Conservation (phyloP, 2,329 filamentous ascomycete genomes). For the Ascochyta pisi region DNA sequence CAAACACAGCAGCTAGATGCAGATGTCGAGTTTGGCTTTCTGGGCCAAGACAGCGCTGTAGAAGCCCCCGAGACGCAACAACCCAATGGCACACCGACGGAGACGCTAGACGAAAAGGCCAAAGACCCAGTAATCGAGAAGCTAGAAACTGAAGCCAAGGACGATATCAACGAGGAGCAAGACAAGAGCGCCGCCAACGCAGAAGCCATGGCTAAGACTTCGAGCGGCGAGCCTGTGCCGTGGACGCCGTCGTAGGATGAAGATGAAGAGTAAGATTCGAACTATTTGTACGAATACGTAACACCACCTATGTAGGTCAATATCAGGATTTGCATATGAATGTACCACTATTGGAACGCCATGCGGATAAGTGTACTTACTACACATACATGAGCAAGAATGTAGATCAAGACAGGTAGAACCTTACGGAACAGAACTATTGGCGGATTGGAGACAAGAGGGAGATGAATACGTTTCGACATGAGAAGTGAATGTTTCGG, state of each 20-base stretch:
- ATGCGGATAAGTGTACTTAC: background rate
- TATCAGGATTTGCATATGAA: too few relatives aligned
- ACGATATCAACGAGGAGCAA: background rate
- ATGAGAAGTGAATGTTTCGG: too few relatives aligned
- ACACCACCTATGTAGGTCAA: background rate
- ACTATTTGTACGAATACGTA: slow-evolving; percentile 3
- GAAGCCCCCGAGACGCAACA: background rate
- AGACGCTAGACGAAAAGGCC: background rate
- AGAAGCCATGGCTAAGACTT: slow-evolving; percentile 3
- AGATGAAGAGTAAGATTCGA: too few relatives aligned
- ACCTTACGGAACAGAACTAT: too few relatives aligned
- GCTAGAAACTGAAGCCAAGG: background rate
- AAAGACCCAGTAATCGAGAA: background rate
- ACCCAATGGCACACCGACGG: background rate
- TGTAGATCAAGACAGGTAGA: too few relatives aligned
- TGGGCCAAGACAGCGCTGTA: background rate
- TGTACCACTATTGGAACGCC: background rate
- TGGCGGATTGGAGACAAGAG: too few relatives aligned
- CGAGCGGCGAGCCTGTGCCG: background rate
- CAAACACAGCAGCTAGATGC: background rate
- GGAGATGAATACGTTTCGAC: too few relatives aligned
- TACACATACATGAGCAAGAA: background rate
- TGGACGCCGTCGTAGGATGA: slow-evolving; percentile 3
- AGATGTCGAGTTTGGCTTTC: background rate
- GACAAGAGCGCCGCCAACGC: background rate